Evolutionary conservation across 179 eudicot species (phyloP), one percentile per base, ranked within the genome.

Genomic region (Beta corolliflora): DNA sequence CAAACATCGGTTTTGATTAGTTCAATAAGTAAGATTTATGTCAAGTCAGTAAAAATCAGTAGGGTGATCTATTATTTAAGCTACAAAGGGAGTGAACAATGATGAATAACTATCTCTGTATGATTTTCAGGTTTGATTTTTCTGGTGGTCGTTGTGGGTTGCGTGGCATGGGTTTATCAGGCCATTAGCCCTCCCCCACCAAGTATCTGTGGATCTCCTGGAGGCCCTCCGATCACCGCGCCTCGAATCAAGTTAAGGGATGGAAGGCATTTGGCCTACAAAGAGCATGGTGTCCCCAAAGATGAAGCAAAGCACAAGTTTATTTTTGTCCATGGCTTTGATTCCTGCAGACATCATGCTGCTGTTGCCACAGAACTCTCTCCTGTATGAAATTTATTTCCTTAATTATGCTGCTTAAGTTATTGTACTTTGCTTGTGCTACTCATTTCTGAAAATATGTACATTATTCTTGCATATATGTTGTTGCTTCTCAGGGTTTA

Each of bases 221-320:
- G 76, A 31, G 89, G 89, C 41, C 89, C 88, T 23, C 89, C 86
- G 1, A 41, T 87, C 31, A 87, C 90, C 0, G 88, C 86, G 7
- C 80, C 88, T 0, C 81, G 90, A 82, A 79, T 87, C 14, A 76
- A 81, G 90, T 80, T 87, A 31, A 83, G 86, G 14, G 90, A 87
- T 77, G 90, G 90, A 73, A 85, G 90, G 66, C 78, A 87, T 77
- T 83, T 87, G 79, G 84, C 90, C 44, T 87, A 85, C 82, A 73
- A 76, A 71, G 88, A 80, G 71, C 41, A 59, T 53, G 88, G 90
- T n/a, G 81, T 87, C 2, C 86, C 90, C 4, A 79, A 44, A 81
- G 83, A 87, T 52, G 25, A 55, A 72, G 90, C 90, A 14, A 75
- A 83, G 41, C 77, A 85, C 58, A 83, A 77, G 65, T 79, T 87